Conservation (phyloP, 2,329 filamentous ascomycete genomes). For the Fusarium neocosmosporiellum region DNA sequence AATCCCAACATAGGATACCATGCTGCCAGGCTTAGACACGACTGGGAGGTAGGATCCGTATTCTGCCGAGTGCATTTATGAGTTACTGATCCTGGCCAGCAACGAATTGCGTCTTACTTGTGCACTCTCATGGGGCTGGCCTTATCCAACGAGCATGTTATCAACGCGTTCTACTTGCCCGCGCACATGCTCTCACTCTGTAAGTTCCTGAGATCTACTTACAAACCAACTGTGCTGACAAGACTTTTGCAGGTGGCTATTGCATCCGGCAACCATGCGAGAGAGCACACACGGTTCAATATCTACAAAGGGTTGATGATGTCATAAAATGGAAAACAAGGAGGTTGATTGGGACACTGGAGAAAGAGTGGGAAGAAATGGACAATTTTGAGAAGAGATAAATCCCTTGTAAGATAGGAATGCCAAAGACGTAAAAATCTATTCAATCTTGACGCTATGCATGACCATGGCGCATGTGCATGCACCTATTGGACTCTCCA, state of each 20-base stretch:
- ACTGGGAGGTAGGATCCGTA: neutral
- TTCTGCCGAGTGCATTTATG: rapidly evolving
- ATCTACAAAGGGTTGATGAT: neutral
- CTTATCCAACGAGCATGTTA: neutral
- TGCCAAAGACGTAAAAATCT: neutral
- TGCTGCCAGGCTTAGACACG: neutral
- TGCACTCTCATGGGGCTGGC: neutral
- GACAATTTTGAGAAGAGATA: neutral
- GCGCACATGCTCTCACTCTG: neutral
- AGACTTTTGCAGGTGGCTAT: neutral
- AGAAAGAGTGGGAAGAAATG: neutral
- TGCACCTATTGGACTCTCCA: neutral
- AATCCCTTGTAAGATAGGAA: neutral
- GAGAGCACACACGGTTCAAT: neutral
- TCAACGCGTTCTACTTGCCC: neutral
- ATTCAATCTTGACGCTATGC: neutral
- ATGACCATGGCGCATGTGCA: neutral
- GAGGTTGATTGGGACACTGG: neutral
- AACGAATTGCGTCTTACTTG: neutral
- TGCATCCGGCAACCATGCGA: neutral
- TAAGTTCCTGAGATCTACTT: neutral
- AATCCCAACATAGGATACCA: neutral
- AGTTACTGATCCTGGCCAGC: neutral
- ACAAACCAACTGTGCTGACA: too few relatives aligned
- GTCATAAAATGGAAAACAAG: neutral